These are phyloP conservation scores for Ophiostoma himal-ulmi DNA, from an alignment of 2,329 filamentous ascomycete species.

Conservation along the genomic window DNA sequence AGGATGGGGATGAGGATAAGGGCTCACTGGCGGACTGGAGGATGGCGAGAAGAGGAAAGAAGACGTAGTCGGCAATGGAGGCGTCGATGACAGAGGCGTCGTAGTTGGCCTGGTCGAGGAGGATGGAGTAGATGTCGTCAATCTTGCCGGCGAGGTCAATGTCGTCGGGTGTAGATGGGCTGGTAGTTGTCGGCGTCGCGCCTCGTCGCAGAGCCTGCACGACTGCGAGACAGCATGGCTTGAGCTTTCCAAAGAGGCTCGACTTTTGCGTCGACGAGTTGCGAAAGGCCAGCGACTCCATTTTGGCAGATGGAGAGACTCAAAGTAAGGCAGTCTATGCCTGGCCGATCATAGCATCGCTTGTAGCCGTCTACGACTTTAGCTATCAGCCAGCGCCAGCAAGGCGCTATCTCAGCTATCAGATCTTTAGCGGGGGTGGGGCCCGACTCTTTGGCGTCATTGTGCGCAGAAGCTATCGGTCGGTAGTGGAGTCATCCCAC, in stretches of 20 bases:
- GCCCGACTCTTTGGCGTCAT: not conserved
- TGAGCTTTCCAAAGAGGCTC: constrained; percentile 42
- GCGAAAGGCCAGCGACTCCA: constrained; percentile 26
- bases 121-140: constrained; percentile 41
- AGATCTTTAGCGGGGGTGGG: constrained; percentile 16
- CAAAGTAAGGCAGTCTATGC: not conserved
- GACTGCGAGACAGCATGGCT: constrained; percentile 56
- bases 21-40: constrained; percentile 54
- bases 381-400: constrained; percentile 16
- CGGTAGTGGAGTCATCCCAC: not conserved
- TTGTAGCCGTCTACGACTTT: not conserved
- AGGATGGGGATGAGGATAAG: not conserved
- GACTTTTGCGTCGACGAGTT: constrained; percentile 28
- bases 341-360: constrained; percentile 1
- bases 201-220: constrained; percentile 45
- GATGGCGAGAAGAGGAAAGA: constrained; percentile 85
- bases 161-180: not conserved
- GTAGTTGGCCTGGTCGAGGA: constrained; percentile 40
- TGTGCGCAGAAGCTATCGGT: constrained; percentile 4
- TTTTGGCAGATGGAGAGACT: not conserved
- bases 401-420: constrained; percentile 6
- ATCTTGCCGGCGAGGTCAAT: constrained; percentile 44
- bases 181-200: constrained; percentile 27
- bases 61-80: constrained; percentile 87
- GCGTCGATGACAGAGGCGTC: constrained; percentile 58